phyloP scores from a whole-genome alignment of 306 rosid species.

The Biancaea sappan region DNA sequence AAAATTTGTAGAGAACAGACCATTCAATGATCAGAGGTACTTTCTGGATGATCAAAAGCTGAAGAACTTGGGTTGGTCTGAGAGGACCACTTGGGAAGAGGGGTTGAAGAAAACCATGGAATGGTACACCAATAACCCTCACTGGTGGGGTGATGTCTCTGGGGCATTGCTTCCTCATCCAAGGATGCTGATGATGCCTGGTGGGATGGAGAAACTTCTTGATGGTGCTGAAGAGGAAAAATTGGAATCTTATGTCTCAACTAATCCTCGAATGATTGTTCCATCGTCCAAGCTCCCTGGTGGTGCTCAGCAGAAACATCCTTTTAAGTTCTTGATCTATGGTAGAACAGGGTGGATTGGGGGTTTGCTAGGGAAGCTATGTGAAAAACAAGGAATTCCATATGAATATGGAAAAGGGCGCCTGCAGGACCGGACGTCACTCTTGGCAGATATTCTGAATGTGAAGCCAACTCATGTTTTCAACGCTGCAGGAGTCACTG shows the following conservation, averaged over 20 bases:
- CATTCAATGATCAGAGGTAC: slow-evolving; percentile 65
- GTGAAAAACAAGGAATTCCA: slow-evolving; percentile 77
- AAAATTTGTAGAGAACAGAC: slow-evolving; percentile 61
- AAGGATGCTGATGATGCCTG: slow-evolving; percentile 88
- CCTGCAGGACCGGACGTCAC: slow-evolving; percentile 68
- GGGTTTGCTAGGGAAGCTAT: slow-evolving; percentile 69
- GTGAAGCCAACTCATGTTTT: slow-evolving; percentile 85
- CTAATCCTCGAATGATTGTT: slow-evolving; percentile 66
- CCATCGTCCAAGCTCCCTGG: slow-evolving; percentile 54
- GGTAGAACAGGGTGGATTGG: slow-evolving; percentile 91
- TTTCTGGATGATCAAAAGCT: slow-evolving; percentile 76
- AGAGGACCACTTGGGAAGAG: slow-evolving; percentile 78
- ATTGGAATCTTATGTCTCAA: slow-evolving; percentile 43
- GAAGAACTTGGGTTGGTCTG: slow-evolving; percentile 73
- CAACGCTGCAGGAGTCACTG: slow-evolving; percentile 88
- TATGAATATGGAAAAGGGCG: slow-evolving; percentile 84
- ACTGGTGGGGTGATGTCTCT: slow-evolving; percentile 90
- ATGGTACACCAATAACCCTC: slow-evolving; percentile 75
- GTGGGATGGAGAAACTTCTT: slow-evolving; percentile 64
- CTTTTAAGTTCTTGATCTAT: slow-evolving; percentile 72
- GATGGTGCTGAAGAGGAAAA: slow-evolving; percentile 65
- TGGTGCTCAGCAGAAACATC: slow-evolving; percentile 51
- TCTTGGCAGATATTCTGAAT: slow-evolving; percentile 61
- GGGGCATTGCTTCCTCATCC: slow-evolving; percentile 95
- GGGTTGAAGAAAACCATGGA: slow-evolving; percentile 84